Evolutionary conservation across 345 rosid species (phyloP), one percentile per base, ranked within the genome.

Genomic region (Carallia pectinifolia): DNA sequence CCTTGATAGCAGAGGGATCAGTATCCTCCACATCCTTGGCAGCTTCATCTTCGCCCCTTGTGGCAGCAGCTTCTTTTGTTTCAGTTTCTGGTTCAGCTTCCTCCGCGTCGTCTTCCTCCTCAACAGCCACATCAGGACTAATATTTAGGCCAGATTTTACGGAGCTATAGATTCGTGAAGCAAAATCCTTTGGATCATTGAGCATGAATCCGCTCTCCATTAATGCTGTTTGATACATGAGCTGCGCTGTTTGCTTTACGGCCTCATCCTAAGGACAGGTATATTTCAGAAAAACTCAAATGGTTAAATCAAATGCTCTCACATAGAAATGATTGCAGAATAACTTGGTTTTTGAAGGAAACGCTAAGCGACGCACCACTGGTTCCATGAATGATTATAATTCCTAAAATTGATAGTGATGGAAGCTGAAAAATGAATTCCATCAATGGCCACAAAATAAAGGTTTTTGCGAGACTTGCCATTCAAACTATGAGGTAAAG

Each of bases 161-260:
- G 0, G 98, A 85, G 84, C 76, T 75, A 73, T 92, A 92, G 65
- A 92, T 90, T 19, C 87, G 83, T 30, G 86, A 89, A 10, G 99
- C 97, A 47, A 95, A 95, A 69, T 88, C 98, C 74, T 92, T 92
- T 6, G 98, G 98, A 68, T 95, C 96, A 1, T 17, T 72, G 61
- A 83, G 85, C 64, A 81, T 53, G 81, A 92, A 95, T 63, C 99
- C 99, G 76, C 98, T 95, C 89, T 95, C 99, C 88, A 95, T 82
- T 27, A 92, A 85, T 18, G 99, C 96, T 0, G 98, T 92, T 74
- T 92, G 97, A 86, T 95, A 90, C 74, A 95, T 83, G 69, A 95
- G 97, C 55, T 81, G 89, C 6, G 96, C 98, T 6, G 92, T 95
- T 75, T 87, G 84, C 86, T 85, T 90, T 61, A 92, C 85, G 33